phyloP scores from a whole-genome alignment of 192 early-diverging fungal species.

The Coemansia sp. region DNA sequence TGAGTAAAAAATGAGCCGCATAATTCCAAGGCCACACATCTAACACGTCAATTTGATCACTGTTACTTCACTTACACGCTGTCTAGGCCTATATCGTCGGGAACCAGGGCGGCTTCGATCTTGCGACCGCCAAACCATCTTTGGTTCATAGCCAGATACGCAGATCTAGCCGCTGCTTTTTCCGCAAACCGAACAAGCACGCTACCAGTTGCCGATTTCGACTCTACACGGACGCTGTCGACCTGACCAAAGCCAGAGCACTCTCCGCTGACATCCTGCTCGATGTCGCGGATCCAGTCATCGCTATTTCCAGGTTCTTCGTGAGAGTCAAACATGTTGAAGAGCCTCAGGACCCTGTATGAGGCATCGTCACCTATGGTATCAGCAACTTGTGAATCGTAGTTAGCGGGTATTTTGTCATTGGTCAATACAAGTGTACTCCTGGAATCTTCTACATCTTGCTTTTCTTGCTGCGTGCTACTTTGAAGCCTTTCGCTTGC shows the following conservation, averaged over 20 bases:
- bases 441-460: no score
- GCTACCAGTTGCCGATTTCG: slow-evolving; percentile 63
- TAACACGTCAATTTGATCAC: no score
- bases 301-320: slow-evolving; percentile 73
- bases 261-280: slow-evolving; percentile 82
- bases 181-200: slow-evolving; percentile 84
- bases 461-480: neutral
- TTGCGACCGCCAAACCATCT: slow-evolving; percentile 91
- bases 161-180: slow-evolving; percentile 62
- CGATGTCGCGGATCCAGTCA: slow-evolving; percentile 78
- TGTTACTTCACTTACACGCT: neutral
- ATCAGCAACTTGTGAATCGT: neutral
- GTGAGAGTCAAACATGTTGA: slow-evolving; percentile 34
- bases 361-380: neutral
- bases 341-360: slow-evolving; percentile 13
- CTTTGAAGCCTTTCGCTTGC: neutral
- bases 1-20: neutral
- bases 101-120: slow-evolving; percentile 17
- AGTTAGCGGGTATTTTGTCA: neutral
- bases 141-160: slow-evolving; percentile 72
- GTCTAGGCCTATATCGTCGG: neutral
- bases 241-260: slow-evolving; percentile 77
- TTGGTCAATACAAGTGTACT: neutral
- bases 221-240: slow-evolving; percentile 72
- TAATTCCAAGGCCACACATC: no score